Evolutionary conservation across 1,284 basidiomycete species (phyloP), one percentile per base, ranked within the genome.

Genomic region (Puccinia coronata): DNA sequence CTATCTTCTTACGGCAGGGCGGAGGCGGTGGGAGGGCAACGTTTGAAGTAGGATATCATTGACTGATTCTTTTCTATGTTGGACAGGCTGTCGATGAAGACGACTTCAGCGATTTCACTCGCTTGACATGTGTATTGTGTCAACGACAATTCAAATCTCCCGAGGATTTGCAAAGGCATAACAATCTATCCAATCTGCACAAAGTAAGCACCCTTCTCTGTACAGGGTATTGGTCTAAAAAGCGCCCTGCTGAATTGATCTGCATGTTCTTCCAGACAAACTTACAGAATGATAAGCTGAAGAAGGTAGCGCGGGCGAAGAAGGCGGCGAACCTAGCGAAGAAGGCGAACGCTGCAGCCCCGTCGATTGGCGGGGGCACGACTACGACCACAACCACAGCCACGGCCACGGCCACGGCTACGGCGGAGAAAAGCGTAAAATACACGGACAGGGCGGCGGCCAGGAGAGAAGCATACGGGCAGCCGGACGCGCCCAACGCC

Each of bases 381-480:
- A n/a, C n/a, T n/a, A n/a, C n/a, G n/a, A n/a, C n/a, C n/a, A n/a
- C n/a, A n/a, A n/a, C 85, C 11, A 84, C 51, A 55, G 83, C 6
- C 77, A 83, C 34, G 81, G 83, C n/a, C 9, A 83, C 84, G 39
- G 70, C 67, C 3, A 72, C 83, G n/a, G 83, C 82, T 79, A 91
- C 92, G 28, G 28, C 25, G 57, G 28, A 25, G 8, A 34, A 31
- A 31, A 25, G n/a, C 8, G n/a, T 25, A 2, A 94, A 93, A 85
- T 97, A 97, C 87, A 91, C 94, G 51, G 95, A 98, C 86, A 91
- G 95, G 53, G 95, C 95, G 0, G 92, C 91, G 0, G 94, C 96
- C 85, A 91, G 95, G 12, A 90, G 95, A 23, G 90, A 91, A 65
- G 90, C 94, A 85, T 93, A 95, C 87, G 92, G 95, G 83, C 95